Base-by-base conservation (phyloP, 345 rosid species). In the Clarkia xantiana region DNA sequence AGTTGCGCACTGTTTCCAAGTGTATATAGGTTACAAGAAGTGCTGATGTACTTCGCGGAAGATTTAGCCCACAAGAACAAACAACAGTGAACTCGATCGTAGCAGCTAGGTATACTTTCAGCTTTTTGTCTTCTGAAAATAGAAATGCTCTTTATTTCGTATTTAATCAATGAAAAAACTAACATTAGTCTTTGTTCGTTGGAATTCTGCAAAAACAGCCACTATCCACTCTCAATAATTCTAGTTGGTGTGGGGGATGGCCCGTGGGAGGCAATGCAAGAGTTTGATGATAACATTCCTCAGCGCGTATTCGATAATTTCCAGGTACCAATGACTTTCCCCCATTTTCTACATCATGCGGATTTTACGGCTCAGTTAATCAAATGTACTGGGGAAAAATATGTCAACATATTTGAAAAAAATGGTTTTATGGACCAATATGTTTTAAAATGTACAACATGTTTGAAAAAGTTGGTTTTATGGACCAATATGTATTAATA, bases 161-260 rank as follows among this genome's bases (percentile, higher is more conserved):
- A n/a, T n/a, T n/a, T n/a, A n/a, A n/a, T n/a, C n/a, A n/a, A n/a
- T n/a, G n/a, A n/a, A n/a, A n/a, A n/a, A n/a, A n/a, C n/a, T n/a
- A n/a, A n/a, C n/a, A n/a, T n/a, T n/a, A n/a, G n/a, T n/a, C n/a
- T n/a, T n/a, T 46, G 19, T 11, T n/a, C n/a, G n/a, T n/a, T 20
- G 18, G 56, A 55, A 45, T 36, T 47, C 38, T 47, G 47, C 9
- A 0, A n/a, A n/a, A 54, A 40, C 75, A 90, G 97, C 69, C 76
- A 70, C 10, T 80, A 71, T 62, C 91, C 97, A 51, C 76, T 89
- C 56, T 89, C 97, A 15, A 89, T 89, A 9, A 61, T 89, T 69
- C 70, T 89, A 71, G 81, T 89, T 59, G 97, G 97, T 47, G 88
- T 89, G 41, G 97, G 97, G 55, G 97, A 89, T 71, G 97, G 97